These are phyloP conservation scores for Corinectria fuckeliana DNA, from an alignment of 2,329 filamentous ascomycete genomes.

Conservation along the genomic window DNA sequence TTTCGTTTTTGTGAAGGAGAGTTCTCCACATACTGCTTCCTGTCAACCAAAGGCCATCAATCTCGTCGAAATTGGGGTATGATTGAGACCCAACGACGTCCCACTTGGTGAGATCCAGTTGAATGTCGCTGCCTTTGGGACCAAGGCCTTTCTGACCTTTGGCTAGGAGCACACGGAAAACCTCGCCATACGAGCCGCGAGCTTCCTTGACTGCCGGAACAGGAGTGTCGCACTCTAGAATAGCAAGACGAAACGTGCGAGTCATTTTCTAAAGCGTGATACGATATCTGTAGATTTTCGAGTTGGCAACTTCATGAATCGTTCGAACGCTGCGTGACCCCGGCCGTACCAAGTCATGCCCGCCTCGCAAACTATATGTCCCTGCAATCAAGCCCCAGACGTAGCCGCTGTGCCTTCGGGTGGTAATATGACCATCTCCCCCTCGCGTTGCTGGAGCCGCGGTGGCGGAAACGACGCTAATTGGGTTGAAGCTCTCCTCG, in stretches of 20 bases:
- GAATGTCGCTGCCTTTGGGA: constrained; percentile 22
- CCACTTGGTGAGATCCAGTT: constrained; percentile 39
- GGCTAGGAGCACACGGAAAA: constrained; percentile 39
- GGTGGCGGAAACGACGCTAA: constrained; percentile 30
- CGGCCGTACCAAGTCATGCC: neutral
- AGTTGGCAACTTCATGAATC: neutral
- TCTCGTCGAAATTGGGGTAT: constrained; percentile 37
- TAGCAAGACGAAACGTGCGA: constrained; percentile 34
- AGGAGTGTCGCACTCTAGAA: constrained; percentile 44
- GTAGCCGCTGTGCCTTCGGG: too few species aligned
- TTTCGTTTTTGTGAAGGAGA: neutral
- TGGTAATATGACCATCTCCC: neutral
- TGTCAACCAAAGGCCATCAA: constrained; percentile 42
- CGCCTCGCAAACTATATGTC: constrained; percentile 7
- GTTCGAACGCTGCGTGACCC: neutral
- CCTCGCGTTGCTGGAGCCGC: constrained; percentile 19
- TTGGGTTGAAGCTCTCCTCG: constrained; percentile 25
- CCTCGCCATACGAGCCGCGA: constrained; percentile 41
- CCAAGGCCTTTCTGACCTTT: constrained; percentile 35
- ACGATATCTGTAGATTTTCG: neutral
- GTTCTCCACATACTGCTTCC: constrained; percentile 41
- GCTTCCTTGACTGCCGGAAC: constrained; percentile 34
- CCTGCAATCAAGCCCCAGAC: neutral
- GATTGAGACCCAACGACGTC: constrained; percentile 39
- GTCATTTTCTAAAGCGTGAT: constrained; percentile 24